Percentiles rank a stretch among this genome's conserved stretches.
phyloP scores from a whole-genome alignment of 2,329 filamentous ascomycete species.

The Mariannaea sp. region DNA sequence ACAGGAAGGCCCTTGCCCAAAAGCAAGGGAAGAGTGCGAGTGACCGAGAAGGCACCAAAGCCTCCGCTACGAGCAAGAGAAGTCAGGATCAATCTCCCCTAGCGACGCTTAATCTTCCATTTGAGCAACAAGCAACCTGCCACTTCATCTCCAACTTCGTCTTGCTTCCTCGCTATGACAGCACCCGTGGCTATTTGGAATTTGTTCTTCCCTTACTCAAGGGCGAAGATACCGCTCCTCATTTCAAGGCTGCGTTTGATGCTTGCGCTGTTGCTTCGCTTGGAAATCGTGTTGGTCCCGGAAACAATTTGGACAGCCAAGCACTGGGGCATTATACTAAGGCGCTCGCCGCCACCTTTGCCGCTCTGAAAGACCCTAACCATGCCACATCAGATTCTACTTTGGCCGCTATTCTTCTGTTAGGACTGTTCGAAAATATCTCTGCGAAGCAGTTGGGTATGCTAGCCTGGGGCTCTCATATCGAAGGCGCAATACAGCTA shows the following conservation, averaged over 20 bases:
- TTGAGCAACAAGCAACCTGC: conserved; percentile 61
- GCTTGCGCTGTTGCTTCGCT: conserved; percentile 64
- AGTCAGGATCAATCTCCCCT: conserved; percentile 35
- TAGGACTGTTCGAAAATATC: conserved; percentile 66
- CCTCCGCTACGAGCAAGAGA: conserved; percentile 23
- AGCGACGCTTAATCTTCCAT: conserved; percentile 49
- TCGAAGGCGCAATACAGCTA: conserved; percentile 66
- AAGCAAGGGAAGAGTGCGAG: conserved; percentile 40
- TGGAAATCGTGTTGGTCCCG: conserved; percentile 53
- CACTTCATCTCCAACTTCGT: conserved; percentile 67
- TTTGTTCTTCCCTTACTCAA: conserved; percentile 62
- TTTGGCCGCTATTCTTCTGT: conserved; percentile 61
- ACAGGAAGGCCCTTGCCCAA: conserved; percentile 50
- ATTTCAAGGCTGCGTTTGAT: conserved; percentile 61
- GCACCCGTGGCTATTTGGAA: conserved; percentile 61
- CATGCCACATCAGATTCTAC: conserved; percentile 60
- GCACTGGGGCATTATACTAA: conserved; percentile 60
- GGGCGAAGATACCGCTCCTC: conserved; percentile 48
- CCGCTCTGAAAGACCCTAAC: conserved; percentile 56
- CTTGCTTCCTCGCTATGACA: conserved; percentile 56
- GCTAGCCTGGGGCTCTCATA: conserved; percentile 66
- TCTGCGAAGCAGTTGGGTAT: conserved; percentile 58
- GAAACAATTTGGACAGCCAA: conserved; percentile 42
- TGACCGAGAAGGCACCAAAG: conserved; percentile 17
- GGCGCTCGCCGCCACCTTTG: conserved; percentile 58